Evolutionary conservation across 169 alveolate species (phyloP), one percentile per base, ranked within the genome.

Genomic region (Theileria sp.): DNA sequence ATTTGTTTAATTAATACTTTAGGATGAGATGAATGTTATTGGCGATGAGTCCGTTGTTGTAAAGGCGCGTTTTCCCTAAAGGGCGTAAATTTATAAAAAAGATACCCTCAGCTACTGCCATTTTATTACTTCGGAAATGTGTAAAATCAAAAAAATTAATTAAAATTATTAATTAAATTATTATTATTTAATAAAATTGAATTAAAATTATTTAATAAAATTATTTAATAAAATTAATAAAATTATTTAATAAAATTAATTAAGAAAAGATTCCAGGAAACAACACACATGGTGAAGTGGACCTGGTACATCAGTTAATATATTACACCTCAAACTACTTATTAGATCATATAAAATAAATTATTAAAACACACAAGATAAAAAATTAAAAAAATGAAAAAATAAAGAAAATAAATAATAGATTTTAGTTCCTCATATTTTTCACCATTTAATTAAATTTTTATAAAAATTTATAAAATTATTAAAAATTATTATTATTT

Each of bases 11-110:
- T 8, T 36, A 8, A 36, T 65, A 81, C 89, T 75, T 83, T 1
- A 83, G 49, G 70, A 83, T 67, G 26, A 83, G 77, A 64, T 68
- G 78, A 9, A 83, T 50, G 36, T 80, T 81, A 81, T 83, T 83
- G 9, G 89, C 89, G 19, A 77, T 28, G 8, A 83, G 28, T 0
- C 89, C 89, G 61, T 83, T 77, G 6, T 67, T 74, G 66, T 69
- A 75, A 30, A 34, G 15, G 0, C 64, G 86, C 62, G 23, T 77
- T 77, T 71, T 30, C 19, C 25, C 44, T 7, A 26, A 60, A 0
- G 8, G 58, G 25, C 12, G 44, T 9, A n/a, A 6, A 23, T 25
- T 28, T 26, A 19, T 10, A 10, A 13, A 5, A 1, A 12, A 60
- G 10, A 5, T 60, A 60, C 68, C 68, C 10, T 60, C 36, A 28